phyloP scores from a whole-genome alignment of 148 eudicot genomes.

The Rhododendron williamsianum region DNA sequence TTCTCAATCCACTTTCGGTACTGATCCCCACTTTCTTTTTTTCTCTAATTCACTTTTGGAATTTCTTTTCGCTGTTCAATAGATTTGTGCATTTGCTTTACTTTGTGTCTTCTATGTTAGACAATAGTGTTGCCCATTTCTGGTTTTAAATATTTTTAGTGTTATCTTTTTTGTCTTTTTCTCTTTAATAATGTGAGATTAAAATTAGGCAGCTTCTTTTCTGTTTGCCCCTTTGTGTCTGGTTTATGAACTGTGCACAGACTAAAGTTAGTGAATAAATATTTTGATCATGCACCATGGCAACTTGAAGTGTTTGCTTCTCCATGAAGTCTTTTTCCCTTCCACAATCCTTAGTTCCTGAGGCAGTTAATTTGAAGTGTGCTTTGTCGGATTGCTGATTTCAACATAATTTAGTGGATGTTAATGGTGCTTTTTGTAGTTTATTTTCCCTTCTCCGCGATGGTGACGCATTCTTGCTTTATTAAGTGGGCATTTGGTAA shows the following conservation, averaged over 20 bases:
- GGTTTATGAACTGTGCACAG: background rate
- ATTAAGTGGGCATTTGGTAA: background rate
- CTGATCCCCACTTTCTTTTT: background rate
- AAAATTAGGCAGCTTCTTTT: background rate
- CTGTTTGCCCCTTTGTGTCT: background rate
- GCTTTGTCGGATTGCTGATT: background rate
- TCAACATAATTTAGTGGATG: background rate
- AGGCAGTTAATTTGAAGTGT: background rate
- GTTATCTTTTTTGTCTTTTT: background rate
- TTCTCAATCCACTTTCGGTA: constrained; percentile 29
- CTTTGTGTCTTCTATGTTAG: background rate
- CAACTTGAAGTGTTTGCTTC: background rate
- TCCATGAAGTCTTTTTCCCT: background rate
- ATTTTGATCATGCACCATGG: background rate
- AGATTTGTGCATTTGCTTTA: background rate
- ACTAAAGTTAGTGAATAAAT: background rate
- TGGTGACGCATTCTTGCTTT: background rate
- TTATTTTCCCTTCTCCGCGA: background rate
- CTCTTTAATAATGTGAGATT: background rate
- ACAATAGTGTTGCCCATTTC: background rate
- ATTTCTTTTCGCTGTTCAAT: background rate
- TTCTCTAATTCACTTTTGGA: background rate
- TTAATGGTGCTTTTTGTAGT: background rate
- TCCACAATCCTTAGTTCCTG: background rate
- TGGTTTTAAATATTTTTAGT: background rate